A percentile compares a stretch with the other conserved stretches of the same genome.
phyloP scores from a whole-genome alignment of 208 protist genomes.

The Herpetomonas tarakana region DNA sequence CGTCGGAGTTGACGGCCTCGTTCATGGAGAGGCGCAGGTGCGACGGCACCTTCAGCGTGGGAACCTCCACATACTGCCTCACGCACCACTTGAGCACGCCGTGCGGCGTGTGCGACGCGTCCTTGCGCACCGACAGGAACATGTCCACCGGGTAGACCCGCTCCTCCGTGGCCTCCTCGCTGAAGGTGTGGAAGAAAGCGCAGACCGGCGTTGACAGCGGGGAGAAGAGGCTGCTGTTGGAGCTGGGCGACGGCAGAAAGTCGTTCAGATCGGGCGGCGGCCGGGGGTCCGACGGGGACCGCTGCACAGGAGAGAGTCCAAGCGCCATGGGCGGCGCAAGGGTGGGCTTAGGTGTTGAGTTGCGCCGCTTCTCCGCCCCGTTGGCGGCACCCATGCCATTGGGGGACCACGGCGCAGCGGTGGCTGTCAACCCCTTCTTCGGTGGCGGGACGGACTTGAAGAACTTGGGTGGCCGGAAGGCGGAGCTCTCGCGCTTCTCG shows the following conservation, averaged over 20 bases:
- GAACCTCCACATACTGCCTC: constrained; percentile 60
- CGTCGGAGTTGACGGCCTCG: constrained; percentile 41
- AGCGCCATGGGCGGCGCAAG: constrained; percentile 52
- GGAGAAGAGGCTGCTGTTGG: constrained; percentile 44
- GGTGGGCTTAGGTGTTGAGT: constrained; percentile 23
- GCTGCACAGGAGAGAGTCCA: constrained; percentile 46
- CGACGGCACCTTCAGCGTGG: constrained; percentile 76
- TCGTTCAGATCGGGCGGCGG: constrained; percentile 15
- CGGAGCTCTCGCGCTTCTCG: constrained; percentile 53
- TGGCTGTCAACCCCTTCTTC: constrained; percentile 48
- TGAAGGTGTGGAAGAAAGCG: constrained; percentile 63
- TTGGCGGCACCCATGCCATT: constrained; percentile 4
- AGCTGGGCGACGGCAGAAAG: constrained; percentile 11
- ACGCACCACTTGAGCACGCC: constrained; percentile 78
- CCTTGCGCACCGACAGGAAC: constrained; percentile 73
- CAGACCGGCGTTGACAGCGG: constrained; percentile 51
- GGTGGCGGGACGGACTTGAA: constrained; percentile 28
- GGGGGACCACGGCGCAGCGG: constrained; percentile 55
- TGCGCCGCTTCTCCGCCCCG: constrained; percentile 14
- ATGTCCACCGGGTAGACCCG: constrained; percentile 73
- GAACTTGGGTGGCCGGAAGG: constrained; percentile 66
- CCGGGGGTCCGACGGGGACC: constrained; percentile 4
- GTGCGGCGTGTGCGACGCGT: constrained; percentile 84
- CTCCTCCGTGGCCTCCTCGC: constrained; percentile 34
- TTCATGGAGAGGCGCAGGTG: constrained; percentile 77